Base-by-base conservation (phyloP, 1,284 basidiomycete genomes). In the Pseudomicrostroma phylloplanum region DNA sequence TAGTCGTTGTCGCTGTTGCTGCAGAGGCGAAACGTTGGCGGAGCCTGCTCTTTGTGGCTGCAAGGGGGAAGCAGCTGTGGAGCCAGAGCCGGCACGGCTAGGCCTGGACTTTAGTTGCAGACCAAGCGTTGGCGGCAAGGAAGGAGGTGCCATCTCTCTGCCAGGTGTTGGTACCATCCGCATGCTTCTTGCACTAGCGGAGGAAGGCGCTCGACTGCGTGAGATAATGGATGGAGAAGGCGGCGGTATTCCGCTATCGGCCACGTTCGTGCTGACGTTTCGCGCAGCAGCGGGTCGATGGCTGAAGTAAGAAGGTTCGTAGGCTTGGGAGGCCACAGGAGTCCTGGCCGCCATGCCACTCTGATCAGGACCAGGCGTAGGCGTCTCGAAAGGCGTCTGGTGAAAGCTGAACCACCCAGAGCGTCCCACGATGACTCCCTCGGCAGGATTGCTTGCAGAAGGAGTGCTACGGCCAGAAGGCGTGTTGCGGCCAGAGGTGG, bases 221-320 rank as follows among this genome's bases (percentile, higher is more conserved):
- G 68, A 70, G 66, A 76, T 76, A 55, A 76, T 69, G 7, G 72
- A 74, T 0, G 74, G 74, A 39, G 72, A 74, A n/a, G 74, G 74
- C 25, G 74, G 74, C 6, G 74, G 72, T 8, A 57, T 68, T 30
- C 64, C 62, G n/a, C 65, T 64, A 57, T 61, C 65, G 62, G 61
- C 66, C 9, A 51, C 58, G 15, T 58, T 65, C 0, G 59, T 55
- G 0, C 48, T 61, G 6, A 62, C 56, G 1, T 66, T 58, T 1
- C 57, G 58, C 61, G 25, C 40, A 21, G 57, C 49, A 49, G 57
- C 58, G 8, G 65, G 65, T 9, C 49, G 61, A 60, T 61, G 64
- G 40, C 64, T 63, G 55, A 75, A 75, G 68, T 75, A 75, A 7
- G 72, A 74, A 1, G 61, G 65, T 21, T 73, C 66, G 15, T 26